These are phyloP conservation scores for Eucalyptus regnans DNA, from an alignment of 345 rosid genomes.

Conservation along the genomic window DNA sequence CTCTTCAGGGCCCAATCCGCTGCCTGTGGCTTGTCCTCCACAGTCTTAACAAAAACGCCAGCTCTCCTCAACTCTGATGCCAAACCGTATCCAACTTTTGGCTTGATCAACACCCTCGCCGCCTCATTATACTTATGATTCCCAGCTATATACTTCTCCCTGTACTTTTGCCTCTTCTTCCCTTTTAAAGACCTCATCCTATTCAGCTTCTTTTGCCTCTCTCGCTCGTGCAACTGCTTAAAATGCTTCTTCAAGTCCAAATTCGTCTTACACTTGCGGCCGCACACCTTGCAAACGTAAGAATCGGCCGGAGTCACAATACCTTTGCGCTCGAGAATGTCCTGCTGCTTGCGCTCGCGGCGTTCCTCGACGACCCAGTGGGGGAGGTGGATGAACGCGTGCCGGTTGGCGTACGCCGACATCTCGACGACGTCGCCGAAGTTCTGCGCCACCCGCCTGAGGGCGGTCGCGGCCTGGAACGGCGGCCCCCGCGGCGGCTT, in stretches of 20 bases:
- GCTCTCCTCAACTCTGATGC: slow-evolving; percentile 70
- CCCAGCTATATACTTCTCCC: slow-evolving; percentile 57
- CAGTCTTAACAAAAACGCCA: slow-evolving; percentile 72
- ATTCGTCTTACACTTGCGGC: slow-evolving; percentile 75
- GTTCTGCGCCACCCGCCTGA: slow-evolving; percentile 41
- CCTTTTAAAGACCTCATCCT: slow-evolving; percentile 75
- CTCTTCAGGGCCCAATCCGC: slow-evolving; percentile 97
- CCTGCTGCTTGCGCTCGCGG: slow-evolving; percentile 38
- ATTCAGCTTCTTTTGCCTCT: slow-evolving; percentile 76
- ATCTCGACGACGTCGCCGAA: slow-evolving; percentile 69
- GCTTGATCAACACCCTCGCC: slow-evolving; percentile 48
- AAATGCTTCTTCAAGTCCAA: slow-evolving; percentile 80
- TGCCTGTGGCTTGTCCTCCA: slow-evolving; percentile 91
- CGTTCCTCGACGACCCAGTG: slow-evolving; percentile 66
- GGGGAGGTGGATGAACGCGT: slow-evolving; percentile 79
- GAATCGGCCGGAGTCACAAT: slow-evolving; percentile 16
- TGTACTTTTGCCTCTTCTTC: slow-evolving; percentile 63
- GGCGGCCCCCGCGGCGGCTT: slow-evolving; percentile 90
- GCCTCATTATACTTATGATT: slow-evolving; percentile 73
- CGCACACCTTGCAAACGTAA: slow-evolving; percentile 68
- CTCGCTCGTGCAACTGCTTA: slow-evolving; percentile 81
- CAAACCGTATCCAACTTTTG: slow-evolving; percentile 68
- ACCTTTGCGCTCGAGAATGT: slow-evolving; percentile 64
- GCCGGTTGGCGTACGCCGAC: slow-evolving; percentile 87
- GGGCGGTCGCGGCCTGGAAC: slow-evolving; percentile 53